Evolutionary conservation across 2,329 filamentous ascomycete genomes (phyloP).

Genomic region (Xylariales sp.): DNA sequence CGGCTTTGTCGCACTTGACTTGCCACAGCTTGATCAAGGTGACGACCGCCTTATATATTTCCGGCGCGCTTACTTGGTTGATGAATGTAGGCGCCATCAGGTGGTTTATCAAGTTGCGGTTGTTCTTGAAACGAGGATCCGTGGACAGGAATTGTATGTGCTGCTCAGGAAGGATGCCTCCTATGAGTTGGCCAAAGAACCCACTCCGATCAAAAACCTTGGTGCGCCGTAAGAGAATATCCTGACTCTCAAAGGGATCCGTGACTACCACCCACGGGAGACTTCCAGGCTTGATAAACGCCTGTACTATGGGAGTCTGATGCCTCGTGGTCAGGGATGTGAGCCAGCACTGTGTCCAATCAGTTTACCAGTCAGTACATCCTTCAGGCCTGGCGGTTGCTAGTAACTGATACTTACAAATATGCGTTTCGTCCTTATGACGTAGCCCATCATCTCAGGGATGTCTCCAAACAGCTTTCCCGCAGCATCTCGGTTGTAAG

Average conservation of each 20-base stretch:
- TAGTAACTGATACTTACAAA: no score
- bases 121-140: slow-evolving; percentile 15
- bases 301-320: slow-evolving; percentile 38
- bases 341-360: slow-evolving; percentile 24
- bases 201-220: slow-evolving; percentile 39
- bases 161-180: slow-evolving; percentile 25
- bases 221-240: slow-evolving; percentile 36
- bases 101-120: slow-evolving; percentile 30
- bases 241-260: slow-evolving; percentile 37
- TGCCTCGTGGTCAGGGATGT: slow-evolving; percentile 25
- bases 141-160: slow-evolving; percentile 26
- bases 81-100: slow-evolving; percentile 32
- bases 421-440: slow-evolving; percentile 25
- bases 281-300: slow-evolving; percentile 39
- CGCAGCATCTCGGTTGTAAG: slow-evolving; percentile 34
- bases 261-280: slow-evolving; percentile 38
- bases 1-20: slow-evolving; percentile 22
- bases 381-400: no score
- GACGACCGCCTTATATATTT: slow-evolving; percentile 23
- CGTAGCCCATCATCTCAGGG: slow-evolving; percentile 31
- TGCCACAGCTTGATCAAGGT: slow-evolving; percentile 29
- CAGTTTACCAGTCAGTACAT: no score
- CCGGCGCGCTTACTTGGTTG: slow-evolving; percentile 25
- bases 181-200: slow-evolving; percentile 25
- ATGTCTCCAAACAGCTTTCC: slow-evolving; percentile 35